Base-by-base conservation (phyloP, 73 alveolate species). In the Paramecium octaurelia region DNA sequence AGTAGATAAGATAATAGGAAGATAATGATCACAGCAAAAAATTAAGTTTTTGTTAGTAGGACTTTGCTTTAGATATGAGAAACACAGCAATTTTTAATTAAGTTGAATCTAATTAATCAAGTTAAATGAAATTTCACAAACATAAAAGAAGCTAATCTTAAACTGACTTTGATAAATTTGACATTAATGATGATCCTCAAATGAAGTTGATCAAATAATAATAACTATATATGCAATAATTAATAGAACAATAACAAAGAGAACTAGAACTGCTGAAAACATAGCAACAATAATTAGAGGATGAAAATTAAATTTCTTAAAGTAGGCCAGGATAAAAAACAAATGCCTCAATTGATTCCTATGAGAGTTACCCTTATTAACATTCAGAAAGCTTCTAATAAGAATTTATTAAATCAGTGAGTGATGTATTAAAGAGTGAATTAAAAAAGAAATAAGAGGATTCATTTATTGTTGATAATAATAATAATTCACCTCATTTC, bases 91-190 rank as follows among this genome's bases (percentile, higher is more conserved):
- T 64, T 64, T 64, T 64, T 34, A 64, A 64, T 64, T 64, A 64
- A 64, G 10, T 5, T 10, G 84, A 64, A 27, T 64, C 84, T 27
- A 54, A 54, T 54, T 12, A 54, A 54, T 54, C 69, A 4, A 54
- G 69, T 18, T 27, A 64, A 27, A 64, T 31, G 42, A 64, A 64
- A 27, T 64, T 64, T 64, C 84, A 64, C 10, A 64, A 9, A n/a
- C 84, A 64, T 64, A 64, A 64, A 64, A 64, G 84, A 64, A 64
- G 84, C 31, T 34, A 64, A 64, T 64, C 84, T 3, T 64, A 64
- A 64, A 64, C 84, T 31, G 84, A 64, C 31, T 34, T 64, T 27
- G 84, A 64, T 27, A 64, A 27, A 4, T 31, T 64, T 27, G 84
- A 27, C 0, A 16, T 31, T 24, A 0, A 27, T 23, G 69, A 54